Evolutionary conservation across 352 stramenopile genomes (phyloP), one percentile per base, ranked within the genome.

Genomic region (Phytophthora constricta): DNA sequence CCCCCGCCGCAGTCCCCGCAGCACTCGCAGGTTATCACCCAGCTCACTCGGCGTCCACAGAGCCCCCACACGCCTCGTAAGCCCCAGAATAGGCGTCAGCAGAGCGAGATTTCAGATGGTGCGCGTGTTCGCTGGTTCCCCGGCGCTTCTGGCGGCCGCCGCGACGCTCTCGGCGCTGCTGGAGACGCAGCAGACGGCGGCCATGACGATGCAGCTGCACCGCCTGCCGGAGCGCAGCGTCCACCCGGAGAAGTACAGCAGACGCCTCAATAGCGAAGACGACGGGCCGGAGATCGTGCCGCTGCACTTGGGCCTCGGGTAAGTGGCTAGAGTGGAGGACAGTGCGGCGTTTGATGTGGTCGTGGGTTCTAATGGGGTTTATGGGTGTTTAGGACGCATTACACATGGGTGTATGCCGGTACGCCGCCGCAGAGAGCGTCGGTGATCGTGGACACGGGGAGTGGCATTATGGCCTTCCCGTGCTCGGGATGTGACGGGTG

Each of bases 371-470:
- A 51, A 72, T 11, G 25, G 26, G 4, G n/a, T 25, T 69, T 5
- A 42, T 37, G 25, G 53, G 28, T 20, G 13, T 48, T 28, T 22
- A 92, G 88, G 3, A 96, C 88, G 19, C 88, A 96, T 60, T 96
- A 94, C 49, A 87, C 88, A 20, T 93, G 84, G 86, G 78, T 94
- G 16, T 95, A 95, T 68, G 84, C 76, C 19, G 88, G 88, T 20
- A 91, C 84, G 8, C 88, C 88, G 3, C 86, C 88, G 4, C 88
- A 96, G 62, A 73, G 88, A 63, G 84, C 86, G 28, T 94, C 86
- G 2, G 84, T 96, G 62, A 94, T 96, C 67, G 76, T 82, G 0
- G 88, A 96, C 66, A 96, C 88, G 3, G 88, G 88, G 33, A 95
- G 86, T 65, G 74, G 70, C 47, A 70, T 93, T 37, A 89, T 91